Evolutionary conservation across 1,284 basidiomycete genomes (phyloP).

Genomic region (Fomitopsis betulina): DNA sequence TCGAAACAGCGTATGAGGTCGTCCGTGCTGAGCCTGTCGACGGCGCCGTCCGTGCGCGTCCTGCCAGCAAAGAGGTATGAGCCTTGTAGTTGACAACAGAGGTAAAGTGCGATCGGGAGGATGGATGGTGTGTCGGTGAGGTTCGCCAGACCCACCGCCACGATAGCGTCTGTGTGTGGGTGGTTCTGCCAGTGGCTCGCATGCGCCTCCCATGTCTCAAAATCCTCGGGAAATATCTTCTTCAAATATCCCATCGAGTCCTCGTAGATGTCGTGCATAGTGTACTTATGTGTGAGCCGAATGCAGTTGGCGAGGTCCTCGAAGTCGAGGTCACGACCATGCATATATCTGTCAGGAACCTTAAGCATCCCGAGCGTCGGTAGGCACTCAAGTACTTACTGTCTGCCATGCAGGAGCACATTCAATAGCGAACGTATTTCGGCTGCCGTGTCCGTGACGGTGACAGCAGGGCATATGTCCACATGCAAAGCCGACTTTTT

Average conservation of each 20-base stretch:
- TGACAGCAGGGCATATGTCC: not conserved
- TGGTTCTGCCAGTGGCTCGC: not conserved
- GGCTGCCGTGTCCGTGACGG: not conserved
- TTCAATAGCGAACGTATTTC: not conserved
- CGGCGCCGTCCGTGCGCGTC: not conserved
- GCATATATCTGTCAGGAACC: not conserved
- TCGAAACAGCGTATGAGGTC: not conserved
- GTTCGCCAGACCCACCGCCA: slow-evolving; percentile 5
- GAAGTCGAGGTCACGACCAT: not conserved
- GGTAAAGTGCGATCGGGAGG: slow-evolving; percentile 8
- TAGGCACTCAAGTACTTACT: not conserved
- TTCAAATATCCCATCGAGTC: not conserved
- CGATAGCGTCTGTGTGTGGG: not conserved
- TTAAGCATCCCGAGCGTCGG: not conserved
- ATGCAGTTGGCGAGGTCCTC: not conserved
- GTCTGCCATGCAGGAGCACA: not conserved
- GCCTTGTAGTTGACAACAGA: not conserved
- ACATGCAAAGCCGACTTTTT: not conserved
- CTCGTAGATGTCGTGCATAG: not conserved
- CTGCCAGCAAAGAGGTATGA: not conserved
- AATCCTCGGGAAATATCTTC: not conserved
- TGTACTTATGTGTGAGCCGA: slow-evolving; percentile 1
- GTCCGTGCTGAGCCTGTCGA: not conserved
- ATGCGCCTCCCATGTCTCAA: not conserved
- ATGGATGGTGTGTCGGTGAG: slow-evolving; percentile 2